Percentiles rank a stretch among this genome's conserved stretches.
phyloP scores from a whole-genome alignment of 2,329 filamentous ascomycete species.

The Thielaviopsis populi region DNA sequence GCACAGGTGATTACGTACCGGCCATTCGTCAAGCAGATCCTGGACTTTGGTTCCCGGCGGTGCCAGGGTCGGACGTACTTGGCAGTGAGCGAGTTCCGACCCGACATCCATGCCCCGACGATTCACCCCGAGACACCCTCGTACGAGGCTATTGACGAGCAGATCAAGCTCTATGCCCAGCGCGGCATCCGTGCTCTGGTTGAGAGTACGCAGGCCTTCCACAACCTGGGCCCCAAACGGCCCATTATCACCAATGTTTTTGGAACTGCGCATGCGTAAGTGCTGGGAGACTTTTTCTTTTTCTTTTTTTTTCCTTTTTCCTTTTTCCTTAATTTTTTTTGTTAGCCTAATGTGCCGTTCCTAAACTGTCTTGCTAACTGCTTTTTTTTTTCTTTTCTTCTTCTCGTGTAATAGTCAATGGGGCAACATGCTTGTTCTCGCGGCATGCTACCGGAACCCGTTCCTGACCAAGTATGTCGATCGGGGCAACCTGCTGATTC shows the following conservation, averaged over 20 bases:
- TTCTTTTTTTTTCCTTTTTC: not conserved
- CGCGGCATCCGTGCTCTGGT: conserved; percentile 61
- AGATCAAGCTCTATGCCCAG: conserved; percentile 39
- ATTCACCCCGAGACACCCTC: conserved; percentile 26
- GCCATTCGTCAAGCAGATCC: conserved; percentile 49
- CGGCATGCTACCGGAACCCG: conserved; percentile 59
- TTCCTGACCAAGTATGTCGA: conserved; percentile 44
- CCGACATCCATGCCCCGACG: conserved; percentile 26
- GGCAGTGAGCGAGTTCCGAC: conserved; percentile 24
- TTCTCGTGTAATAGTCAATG: conserved; percentile 47
- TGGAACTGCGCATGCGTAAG: conserved; percentile 68
- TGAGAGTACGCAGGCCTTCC: conserved; percentile 71
- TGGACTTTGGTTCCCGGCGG: conserved; percentile 32
- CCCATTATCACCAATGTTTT: conserved; percentile 91
- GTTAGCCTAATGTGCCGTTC: too few species aligned
- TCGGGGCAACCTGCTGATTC: conserved; percentile 36
- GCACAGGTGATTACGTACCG: conserved; percentile 80
- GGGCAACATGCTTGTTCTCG: conserved; percentile 83
- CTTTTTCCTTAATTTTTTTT: too few species aligned
- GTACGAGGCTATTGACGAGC: conserved; percentile 28
- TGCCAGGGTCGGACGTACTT: conserved; percentile 24
- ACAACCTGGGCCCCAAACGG: conserved; percentile 45
- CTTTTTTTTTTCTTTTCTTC: too few species aligned
- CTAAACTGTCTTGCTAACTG: too few species aligned
- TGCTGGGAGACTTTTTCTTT: conserved; percentile 41